Evolutionary conservation across 257 asterid species (phyloP).

Genomic region (Nicotiana obtusifolia): DNA sequence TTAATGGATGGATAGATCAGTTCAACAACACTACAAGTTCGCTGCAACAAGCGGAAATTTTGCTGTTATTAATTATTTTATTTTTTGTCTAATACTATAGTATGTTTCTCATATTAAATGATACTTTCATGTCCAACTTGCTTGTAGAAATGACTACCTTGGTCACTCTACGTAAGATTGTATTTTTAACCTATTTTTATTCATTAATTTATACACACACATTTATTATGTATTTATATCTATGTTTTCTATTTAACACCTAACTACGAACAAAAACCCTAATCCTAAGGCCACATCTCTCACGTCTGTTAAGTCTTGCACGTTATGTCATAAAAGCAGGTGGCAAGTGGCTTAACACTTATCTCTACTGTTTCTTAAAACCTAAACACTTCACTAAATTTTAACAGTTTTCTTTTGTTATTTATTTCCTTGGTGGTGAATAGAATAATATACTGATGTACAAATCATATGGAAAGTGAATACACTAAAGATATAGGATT

Average conservation of each 20-base stretch:
- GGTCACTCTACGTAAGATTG: neutral
- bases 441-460: neutral
- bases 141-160: neutral
- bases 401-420: neutral
- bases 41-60: slow-evolving; percentile 46
- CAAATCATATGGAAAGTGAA: neutral
- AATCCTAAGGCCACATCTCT: slow-evolving; percentile 9
- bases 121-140: neutral
- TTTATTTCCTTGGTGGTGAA: neutral
- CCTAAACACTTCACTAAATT: neutral
- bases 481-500: neutral
- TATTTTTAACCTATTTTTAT: neutral
- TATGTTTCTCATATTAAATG: neutral
- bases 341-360: slow-evolving; percentile 27
- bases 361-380: neutral
- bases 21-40: slow-evolving; percentile 43
- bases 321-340: slow-evolving; percentile 27
- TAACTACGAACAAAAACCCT: slow-evolving; percentile 1
- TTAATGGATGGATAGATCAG: slow-evolving; percentile 37
- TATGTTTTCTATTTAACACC: slow-evolving; percentile 2
- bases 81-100: neutral
- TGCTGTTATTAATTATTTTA: neutral
- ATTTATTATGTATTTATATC: neutral
- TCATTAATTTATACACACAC: neutral
- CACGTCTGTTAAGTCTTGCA: slow-evolving; percentile 21